Conservation (phyloP, 768 basidiomycete species). For the Pholiota molesta region DNA sequence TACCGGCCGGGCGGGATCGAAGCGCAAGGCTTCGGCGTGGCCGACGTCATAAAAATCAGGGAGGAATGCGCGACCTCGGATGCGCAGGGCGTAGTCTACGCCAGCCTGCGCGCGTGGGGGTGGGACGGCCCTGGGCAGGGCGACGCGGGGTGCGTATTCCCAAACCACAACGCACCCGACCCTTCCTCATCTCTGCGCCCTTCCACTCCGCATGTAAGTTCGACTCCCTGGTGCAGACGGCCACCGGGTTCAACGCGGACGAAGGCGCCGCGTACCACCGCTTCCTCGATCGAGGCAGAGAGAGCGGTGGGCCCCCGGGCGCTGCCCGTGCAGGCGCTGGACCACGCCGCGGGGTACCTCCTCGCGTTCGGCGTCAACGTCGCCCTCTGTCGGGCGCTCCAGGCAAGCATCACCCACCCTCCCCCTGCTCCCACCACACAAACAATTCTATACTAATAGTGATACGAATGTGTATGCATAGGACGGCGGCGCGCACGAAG, state of each 20-base stretch:
- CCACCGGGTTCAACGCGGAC: conserved; percentile 59
- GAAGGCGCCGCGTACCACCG: conserved; percentile 52
- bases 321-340: conserved; percentile 61
- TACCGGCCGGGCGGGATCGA: conserved; percentile 57
- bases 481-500: conserved; percentile 66
- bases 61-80: conserved; percentile 21
- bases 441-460: no score
- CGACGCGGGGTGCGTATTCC: conserved; percentile 49
- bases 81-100: conserved; percentile 48
- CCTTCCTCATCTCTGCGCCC: neutral
- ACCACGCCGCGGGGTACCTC: conserved; percentile 62
- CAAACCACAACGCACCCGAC: neutral
- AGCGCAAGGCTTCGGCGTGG: conserved; percentile 49
- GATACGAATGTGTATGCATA: conserved; percentile 22
- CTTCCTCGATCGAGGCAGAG: conserved; percentile 20
- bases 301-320: conserved; percentile 28
- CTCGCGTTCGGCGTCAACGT: conserved; percentile 61
- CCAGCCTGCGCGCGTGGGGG: conserved; percentile 58
- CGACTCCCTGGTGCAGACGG: conserved; percentile 67
- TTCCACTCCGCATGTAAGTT: no score
- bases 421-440: no score
- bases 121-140: conserved; percentile 58
- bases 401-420: conserved; percentile 29
- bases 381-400: conserved; percentile 55
- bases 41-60: conserved; percentile 37